phyloP scores from a whole-genome alignment of 1,284 basidiomycete species.

The Heterobasidion occidentale region DNA sequence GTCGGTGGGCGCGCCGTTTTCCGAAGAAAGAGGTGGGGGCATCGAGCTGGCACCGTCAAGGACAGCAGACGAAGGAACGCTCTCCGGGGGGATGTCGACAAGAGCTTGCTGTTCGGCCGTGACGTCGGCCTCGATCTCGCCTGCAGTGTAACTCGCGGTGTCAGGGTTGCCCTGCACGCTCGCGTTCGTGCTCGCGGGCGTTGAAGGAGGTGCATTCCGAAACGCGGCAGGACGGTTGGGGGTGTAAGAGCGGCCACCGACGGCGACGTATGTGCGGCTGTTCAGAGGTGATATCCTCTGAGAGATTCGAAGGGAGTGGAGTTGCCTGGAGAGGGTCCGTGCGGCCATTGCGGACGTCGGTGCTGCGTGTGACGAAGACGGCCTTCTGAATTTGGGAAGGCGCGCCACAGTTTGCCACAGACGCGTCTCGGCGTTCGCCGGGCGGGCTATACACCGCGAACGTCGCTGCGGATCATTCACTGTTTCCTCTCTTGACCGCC shows the following conservation, averaged over 20 bases:
- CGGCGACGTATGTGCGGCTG: slow-evolving; percentile 11
- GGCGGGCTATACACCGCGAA: neutral
- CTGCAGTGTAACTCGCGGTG: slow-evolving; percentile 12
- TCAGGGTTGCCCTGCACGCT: slow-evolving; percentile 12
- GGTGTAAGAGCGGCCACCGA: slow-evolving; percentile 1
- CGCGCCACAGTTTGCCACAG: neutral
- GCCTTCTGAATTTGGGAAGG: neutral
- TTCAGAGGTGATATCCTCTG: neutral
- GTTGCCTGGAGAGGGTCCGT: neutral
- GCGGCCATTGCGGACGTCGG: neutral
- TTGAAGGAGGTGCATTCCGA: slow-evolving; percentile 7
- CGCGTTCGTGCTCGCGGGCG: slow-evolving; percentile 12
- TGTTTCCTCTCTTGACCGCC: no score
- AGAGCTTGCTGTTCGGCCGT: slow-evolving; percentile 3
- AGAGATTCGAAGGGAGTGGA: neutral
- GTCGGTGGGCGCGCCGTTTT: slow-evolving; percentile 37
- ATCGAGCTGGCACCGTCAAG: slow-evolving; percentile 4
- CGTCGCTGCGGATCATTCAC: no score
- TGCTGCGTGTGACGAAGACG: neutral
- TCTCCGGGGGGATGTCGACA: slow-evolving; percentile 9
- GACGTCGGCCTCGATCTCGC: slow-evolving; percentile 10
- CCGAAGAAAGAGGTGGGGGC: neutral
- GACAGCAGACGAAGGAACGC: slow-evolving; percentile 18
- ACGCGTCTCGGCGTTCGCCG: neutral
- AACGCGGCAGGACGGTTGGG: neutral